phyloP scores from a whole-genome alignment of 768 basidiomycete genomes.

The Cystofilobasidium macerans region DNA sequence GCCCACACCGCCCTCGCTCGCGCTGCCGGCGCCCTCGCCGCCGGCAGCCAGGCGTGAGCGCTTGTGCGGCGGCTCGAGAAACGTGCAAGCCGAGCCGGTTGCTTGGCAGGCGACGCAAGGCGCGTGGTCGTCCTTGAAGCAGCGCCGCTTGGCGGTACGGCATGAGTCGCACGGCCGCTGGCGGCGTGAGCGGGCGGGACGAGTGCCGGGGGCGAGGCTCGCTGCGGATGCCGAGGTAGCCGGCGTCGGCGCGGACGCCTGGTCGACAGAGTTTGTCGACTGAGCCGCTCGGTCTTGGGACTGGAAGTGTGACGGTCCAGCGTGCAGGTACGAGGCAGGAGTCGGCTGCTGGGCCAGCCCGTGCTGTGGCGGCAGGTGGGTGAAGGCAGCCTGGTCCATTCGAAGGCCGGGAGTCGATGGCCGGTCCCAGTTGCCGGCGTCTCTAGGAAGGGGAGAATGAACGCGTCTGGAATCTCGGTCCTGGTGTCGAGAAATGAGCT shows the following conservation, averaged over 20 bases:
- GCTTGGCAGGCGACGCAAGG: conserved; percentile 23
- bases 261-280: neutral
- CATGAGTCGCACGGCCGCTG: conserved; percentile 2
- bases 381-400: neutral
- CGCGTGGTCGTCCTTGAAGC: conserved; percentile 11
- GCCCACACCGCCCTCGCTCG: neutral
- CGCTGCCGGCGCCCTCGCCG: neutral
- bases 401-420: neutral
- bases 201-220: neutral
- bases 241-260: neutral
- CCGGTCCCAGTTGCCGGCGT: neutral
- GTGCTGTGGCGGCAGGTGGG: neutral
- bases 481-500: no score
- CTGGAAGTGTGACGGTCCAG: no score
- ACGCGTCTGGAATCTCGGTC: neutral
- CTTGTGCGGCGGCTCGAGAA: conserved; percentile 19
- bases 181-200: neutral
- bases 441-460: neutral
- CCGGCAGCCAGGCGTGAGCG: neutral
- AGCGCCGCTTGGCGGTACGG: conserved; percentile 18
- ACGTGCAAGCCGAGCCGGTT: conserved; percentile 3
- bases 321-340: no score
- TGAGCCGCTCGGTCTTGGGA: no score
- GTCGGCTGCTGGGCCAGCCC: neutral
- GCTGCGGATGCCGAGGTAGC: neutral